Conservation (phyloP, 805 yeast genomes). For the Wickerhamomyces xylosicus region DNA sequence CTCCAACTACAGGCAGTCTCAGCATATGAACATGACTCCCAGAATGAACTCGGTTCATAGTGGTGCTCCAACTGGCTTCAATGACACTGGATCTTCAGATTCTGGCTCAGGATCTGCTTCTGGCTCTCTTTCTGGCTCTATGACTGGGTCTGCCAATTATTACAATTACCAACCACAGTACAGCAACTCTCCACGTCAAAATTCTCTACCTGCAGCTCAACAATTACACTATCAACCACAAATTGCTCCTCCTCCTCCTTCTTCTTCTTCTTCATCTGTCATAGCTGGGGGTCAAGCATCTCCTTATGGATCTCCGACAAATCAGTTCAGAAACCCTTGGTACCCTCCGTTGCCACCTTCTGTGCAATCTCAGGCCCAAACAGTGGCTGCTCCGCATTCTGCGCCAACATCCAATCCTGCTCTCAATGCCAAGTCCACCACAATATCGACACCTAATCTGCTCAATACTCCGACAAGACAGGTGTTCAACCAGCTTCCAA, state of each 20-base stretch:
- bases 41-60: too few relatives aligned
- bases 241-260: neutral
- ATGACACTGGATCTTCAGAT: conserved; percentile 1
- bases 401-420: conserved; percentile 3
- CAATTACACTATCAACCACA: neutral
- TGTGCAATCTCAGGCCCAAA: conserved; percentile 6
- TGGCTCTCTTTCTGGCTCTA: too few relatives aligned
- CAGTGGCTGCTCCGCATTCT: conserved; percentile 1
- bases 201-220: neutral
- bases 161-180: too few relatives aligned
- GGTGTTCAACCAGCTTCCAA: conserved; percentile 29
- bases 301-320: conserved; percentile 20
- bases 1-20: conserved; percentile 12
- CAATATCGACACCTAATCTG: too few relatives aligned
- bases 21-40: conserved; percentile 12
- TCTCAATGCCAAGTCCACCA: too few relatives aligned
- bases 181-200: neutral
- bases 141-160: too few relatives aligned
- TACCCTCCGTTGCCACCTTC: conserved; percentile 11
- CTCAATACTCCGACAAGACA: conserved; percentile 15
- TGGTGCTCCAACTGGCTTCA: conserved; percentile 4
- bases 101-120: too few relatives aligned
- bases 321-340: conserved; percentile 21
- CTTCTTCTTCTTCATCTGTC: neutral
- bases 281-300: conserved; percentile 6